phyloP scores from a whole-genome alignment of 2,329 filamentous ascomycete genomes.

The Aphanocladium album region DNA sequence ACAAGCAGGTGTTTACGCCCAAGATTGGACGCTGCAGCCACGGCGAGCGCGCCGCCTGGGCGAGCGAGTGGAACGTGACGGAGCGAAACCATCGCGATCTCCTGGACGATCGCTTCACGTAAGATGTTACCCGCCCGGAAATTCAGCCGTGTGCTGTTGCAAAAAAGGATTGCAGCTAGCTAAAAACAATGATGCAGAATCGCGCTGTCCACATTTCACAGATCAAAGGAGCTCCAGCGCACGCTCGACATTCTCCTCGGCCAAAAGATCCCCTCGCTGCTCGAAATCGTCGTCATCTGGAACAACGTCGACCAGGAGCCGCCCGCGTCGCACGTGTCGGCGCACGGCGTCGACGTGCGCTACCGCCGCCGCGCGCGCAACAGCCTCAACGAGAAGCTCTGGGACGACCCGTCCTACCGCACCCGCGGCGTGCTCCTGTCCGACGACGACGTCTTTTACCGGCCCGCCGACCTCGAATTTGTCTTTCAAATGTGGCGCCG shows the following conservation, averaged over 20 bases:
- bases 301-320: conserved; percentile 28
- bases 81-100: background rate
- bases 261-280: conserved; percentile 30
- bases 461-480: conserved; percentile 34
- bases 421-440: conserved; percentile 36
- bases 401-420: conserved; percentile 30
- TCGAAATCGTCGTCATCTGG: conserved; percentile 35
- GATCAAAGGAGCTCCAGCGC: conserved; percentile 30
- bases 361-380: conserved; percentile 28
- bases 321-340: conserved; percentile 25
- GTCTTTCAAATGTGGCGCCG: conserved; percentile 37
- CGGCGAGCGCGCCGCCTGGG: background rate
- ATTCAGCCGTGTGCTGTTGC: no score
- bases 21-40: background rate
- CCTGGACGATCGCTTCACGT: conserved; percentile 4
- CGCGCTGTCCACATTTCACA: conserved; percentile 31
- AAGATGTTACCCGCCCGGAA: background rate
- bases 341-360: conserved; percentile 28
- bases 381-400: conserved; percentile 34
- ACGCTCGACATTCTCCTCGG: conserved; percentile 25
- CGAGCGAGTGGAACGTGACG: background rate
- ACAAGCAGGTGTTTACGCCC: background rate
- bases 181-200: conserved; percentile 23
- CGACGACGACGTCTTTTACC: conserved; percentile 36
- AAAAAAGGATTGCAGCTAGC: no score